These are phyloP conservation scores for Zelopaecilomyces penicillatus DNA, from an alignment of 2,329 filamentous ascomycete species.

Conservation along the genomic window DNA sequence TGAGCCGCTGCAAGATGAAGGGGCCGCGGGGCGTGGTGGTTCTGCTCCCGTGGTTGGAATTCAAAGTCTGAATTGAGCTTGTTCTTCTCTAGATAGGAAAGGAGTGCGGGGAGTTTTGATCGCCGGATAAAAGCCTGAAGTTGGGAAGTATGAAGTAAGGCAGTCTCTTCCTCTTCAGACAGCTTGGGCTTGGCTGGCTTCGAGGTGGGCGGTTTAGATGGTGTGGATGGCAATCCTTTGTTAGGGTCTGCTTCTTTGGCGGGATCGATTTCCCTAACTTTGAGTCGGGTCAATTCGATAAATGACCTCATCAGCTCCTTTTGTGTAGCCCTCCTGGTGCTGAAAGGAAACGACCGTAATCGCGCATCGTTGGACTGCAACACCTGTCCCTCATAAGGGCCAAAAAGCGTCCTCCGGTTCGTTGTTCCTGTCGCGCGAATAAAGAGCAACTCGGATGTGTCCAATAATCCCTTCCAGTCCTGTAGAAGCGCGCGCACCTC, in stretches of 20 bases:
- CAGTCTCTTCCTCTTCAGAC: conserved; percentile 76
- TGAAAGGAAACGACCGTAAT: conserved; percentile 86
- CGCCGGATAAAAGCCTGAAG: conserved; percentile 80
- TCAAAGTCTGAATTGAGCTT: conserved; percentile 60
- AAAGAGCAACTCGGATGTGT: conserved; percentile 78
- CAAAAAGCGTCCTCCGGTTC: conserved; percentile 81
- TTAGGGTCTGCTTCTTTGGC: conserved; percentile 42
- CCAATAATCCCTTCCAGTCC: conserved; percentile 81
- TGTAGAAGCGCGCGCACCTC: conserved; percentile 74
- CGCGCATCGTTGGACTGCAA: conserved; percentile 70
- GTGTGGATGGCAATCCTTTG: conserved; percentile 25
- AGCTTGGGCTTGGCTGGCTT: conserved; percentile 56
- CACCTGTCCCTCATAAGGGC: conserved; percentile 83
- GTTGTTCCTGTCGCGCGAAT: conserved; percentile 80
- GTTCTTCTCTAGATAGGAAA: conserved; percentile 78
- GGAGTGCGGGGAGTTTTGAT: conserved; percentile 78
- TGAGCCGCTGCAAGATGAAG: conserved; percentile 80
- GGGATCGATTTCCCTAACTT: conserved; percentile 71
- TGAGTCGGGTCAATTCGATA: conserved; percentile 84
- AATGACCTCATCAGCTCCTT: conserved; percentile 92
- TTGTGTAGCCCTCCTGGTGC: conserved; percentile 82
- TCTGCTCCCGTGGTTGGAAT: conserved; percentile 64
- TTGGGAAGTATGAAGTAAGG: conserved; percentile 77
- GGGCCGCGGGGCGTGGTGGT: conserved; percentile 73
- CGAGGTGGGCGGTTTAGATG: conserved; percentile 27